These are phyloP conservation scores for Sugiyamaella japonica DNA, from an alignment of 1,139 yeast species.

Conservation along the genomic window DNA sequence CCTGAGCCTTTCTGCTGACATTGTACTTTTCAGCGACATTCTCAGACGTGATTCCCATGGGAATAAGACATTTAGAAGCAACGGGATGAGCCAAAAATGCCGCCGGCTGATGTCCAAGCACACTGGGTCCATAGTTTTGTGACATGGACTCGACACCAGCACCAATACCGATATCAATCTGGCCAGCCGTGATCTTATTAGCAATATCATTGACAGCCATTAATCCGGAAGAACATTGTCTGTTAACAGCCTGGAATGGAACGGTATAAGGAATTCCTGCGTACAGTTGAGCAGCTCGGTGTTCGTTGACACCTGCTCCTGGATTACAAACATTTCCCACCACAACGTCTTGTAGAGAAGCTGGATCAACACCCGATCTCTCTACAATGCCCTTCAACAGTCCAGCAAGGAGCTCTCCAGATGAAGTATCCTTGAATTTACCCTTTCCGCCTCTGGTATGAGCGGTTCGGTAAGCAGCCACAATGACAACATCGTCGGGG, in stretches of 20 bases:
- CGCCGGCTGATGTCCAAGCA: constrained; percentile 63
- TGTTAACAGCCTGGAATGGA: constrained; percentile 80
- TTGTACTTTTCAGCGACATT: constrained; percentile 58
- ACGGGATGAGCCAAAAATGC: constrained; percentile 47
- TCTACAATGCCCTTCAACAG: constrained; percentile 63
- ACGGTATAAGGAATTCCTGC: constrained; percentile 71
- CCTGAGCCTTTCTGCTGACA: constrained; percentile 46
- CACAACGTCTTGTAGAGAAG: constrained; percentile 74
- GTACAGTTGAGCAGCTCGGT: constrained; percentile 73
- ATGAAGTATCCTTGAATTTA: constrained; percentile 68
- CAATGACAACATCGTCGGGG: constrained; percentile 85
- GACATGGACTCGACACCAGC: constrained; percentile 95
- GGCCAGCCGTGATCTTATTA: constrained; percentile 81
- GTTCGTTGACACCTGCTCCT: constrained; percentile 93
- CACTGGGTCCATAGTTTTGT: constrained; percentile 72
- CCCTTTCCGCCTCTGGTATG: constrained; percentile 86
- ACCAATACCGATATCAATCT: constrained; percentile 87
- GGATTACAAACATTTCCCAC: constrained; percentile 86
- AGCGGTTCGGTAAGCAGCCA: constrained; percentile 88
- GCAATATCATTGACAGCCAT: constrained; percentile 90
- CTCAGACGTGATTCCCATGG: constrained; percentile 92
- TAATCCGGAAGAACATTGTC: constrained; percentile 94
- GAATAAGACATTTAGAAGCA: constrained; percentile 67
- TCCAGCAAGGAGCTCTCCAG: constrained; percentile 69
- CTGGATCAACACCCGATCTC: constrained; percentile 60